phyloP scores from a whole-genome alignment of 306 rosid species.

The Citrullus colocynthis region DNA sequence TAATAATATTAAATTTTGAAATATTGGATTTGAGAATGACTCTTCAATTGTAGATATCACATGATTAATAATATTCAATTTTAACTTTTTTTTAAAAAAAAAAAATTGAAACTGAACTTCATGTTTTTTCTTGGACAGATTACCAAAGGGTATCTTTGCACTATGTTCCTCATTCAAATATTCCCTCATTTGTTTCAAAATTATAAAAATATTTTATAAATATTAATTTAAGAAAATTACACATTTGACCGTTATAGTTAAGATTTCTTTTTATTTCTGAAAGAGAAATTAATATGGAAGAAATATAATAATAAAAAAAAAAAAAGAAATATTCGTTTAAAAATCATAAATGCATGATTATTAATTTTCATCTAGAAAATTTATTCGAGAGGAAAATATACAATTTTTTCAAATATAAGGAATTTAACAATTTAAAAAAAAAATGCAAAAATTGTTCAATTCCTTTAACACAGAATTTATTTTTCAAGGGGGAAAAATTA shows the following conservation, averaged over 20 bases:
- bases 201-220: too few species aligned
- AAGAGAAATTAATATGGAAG: background rate
- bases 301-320: too few species aligned
- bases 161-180: background rate
- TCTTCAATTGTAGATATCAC: background rate
- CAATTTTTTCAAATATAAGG: background rate
- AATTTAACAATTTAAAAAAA: background rate
- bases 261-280: background rate
- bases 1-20: background rate
- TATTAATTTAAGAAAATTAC: background rate
- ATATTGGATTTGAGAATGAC: background rate
- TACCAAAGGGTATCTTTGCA: background rate
- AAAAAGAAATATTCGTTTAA: too few species aligned
- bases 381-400: too few species aligned
- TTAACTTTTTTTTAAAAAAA: background rate
- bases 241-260: background rate
- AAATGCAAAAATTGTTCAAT: background rate
- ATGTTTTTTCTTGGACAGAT: slow-evolving; percentile 1
- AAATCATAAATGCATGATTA: background rate
- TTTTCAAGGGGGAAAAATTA: too few species aligned
- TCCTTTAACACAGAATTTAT: background rate
- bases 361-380: background rate
- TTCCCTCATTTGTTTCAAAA: background rate
- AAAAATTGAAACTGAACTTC: background rate
- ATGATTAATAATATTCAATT: background rate